A percentile compares a stretch with the other conserved stretches of the same genome.
Conservation (phyloP, 495 filamentous ascomycete genomes). For the Hypoxylon trugodes region DNA sequence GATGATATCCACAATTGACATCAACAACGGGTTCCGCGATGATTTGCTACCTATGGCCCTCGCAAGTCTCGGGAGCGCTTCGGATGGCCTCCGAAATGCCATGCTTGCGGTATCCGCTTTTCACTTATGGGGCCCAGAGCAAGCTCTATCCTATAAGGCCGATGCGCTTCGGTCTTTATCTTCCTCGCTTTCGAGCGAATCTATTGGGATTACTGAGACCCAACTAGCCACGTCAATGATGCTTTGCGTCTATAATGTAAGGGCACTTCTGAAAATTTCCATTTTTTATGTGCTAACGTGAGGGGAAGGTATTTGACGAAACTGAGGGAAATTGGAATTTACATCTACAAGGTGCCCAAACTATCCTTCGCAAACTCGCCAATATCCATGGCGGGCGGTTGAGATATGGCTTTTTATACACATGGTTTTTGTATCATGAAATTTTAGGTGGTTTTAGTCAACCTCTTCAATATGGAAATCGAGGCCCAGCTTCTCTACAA, state of each 20-base stretch:
- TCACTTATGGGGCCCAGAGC: conserved; percentile 42
- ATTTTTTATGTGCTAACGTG: conserved; percentile 9
- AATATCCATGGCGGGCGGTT: conserved; percentile 37
- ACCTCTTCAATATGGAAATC: conserved; percentile 35
- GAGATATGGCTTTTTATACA: conserved; percentile 44
- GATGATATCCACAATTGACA: conserved; percentile 50
- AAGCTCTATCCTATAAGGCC: conserved; percentile 46
- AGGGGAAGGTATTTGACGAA: conserved; percentile 48
- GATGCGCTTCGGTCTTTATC: conserved; percentile 45
- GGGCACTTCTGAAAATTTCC: not conserved
- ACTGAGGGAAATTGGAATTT: conserved; percentile 47
- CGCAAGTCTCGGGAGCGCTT: conserved; percentile 36
- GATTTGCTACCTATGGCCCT: conserved; percentile 48
- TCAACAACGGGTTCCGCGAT: conserved; percentile 47
- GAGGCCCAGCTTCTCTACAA: conserved; percentile 39
- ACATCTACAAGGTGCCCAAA: conserved; percentile 46
- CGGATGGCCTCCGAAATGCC: conserved; percentile 45
- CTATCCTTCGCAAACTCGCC: conserved; percentile 40
- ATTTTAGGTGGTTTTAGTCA: conserved; percentile 47
- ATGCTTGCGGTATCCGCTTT: conserved; percentile 48
- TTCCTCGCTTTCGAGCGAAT: conserved; percentile 40
- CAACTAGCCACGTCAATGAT: conserved; percentile 50
- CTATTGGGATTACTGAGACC: conserved; percentile 42
- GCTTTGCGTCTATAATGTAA: conserved; percentile 51
- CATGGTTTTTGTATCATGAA: conserved; percentile 50